Conservation (phyloP, 2,329 filamentous ascomycete genomes). For the Tolypocladium ophioglossoides region DNA sequence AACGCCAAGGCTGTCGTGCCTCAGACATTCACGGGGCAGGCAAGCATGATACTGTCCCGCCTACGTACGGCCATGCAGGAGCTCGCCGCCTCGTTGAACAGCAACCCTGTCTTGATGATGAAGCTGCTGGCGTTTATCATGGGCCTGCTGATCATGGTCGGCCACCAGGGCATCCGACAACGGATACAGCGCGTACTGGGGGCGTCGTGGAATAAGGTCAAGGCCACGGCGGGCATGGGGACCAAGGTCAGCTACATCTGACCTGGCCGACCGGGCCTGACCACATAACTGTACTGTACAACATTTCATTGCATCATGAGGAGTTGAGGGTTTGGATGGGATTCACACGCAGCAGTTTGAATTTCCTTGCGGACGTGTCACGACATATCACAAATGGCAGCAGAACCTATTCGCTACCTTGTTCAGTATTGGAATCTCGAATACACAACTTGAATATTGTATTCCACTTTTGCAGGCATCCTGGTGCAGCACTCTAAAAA, state of each 20-base stretch:
- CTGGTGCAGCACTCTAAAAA: not conserved
- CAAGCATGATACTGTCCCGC: slow-evolving; percentile 41
- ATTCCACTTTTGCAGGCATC: not conserved
- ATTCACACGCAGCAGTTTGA: not conserved
- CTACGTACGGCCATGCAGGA: slow-evolving; percentile 40
- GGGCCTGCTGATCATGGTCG: slow-evolving; percentile 66
- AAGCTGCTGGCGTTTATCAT: slow-evolving; percentile 68
- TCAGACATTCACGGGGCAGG: slow-evolving; percentile 33
- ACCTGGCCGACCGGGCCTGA: slow-evolving; percentile 9
- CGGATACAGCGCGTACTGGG: slow-evolving; percentile 59
- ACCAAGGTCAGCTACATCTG: slow-evolving; percentile 96
- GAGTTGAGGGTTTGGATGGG: slow-evolving; percentile 11
- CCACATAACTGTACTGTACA: slow-evolving; percentile 6
- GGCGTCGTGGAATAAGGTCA: slow-evolving; percentile 69
- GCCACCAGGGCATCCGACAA: slow-evolving; percentile 64
- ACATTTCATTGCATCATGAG: slow-evolving; percentile 15
- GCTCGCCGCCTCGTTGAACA: slow-evolving; percentile 37
- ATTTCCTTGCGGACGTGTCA: not conserved
- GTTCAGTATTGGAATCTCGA: not conserved
- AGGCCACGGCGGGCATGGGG: slow-evolving; percentile 84
- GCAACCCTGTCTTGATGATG: slow-evolving; percentile 47
- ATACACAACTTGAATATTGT: not conserved
- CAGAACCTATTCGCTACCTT: not conserved
- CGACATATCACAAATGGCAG: not conserved
- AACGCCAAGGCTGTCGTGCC: slow-evolving; percentile 18